Conservation (phyloP, 805 yeast species). For the Hanseniaspora clermontiae region DNA sequence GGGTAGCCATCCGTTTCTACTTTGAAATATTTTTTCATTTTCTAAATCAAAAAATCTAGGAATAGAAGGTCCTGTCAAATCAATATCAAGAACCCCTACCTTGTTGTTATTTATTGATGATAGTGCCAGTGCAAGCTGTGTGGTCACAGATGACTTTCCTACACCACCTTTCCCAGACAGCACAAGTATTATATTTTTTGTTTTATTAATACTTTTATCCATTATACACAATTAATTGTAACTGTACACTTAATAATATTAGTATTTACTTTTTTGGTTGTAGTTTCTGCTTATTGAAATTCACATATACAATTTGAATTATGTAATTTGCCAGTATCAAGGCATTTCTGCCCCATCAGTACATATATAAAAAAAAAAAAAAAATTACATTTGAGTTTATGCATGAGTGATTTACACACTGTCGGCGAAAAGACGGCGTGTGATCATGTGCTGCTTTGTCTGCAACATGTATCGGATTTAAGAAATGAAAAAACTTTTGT, state of each 20-base stretch:
- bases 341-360: background rate
- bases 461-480: no score
- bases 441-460: no score
- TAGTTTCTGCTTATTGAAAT: no score
- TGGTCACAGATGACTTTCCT: slow-evolving; percentile 90
- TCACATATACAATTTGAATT: background rate
- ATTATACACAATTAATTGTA: background rate
- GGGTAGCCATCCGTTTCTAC: slow-evolving; percentile 83
- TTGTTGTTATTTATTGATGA: slow-evolving; percentile 35
- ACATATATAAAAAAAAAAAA: no score
- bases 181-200: slow-evolving; percentile 67
- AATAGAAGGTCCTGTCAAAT: slow-evolving; percentile 88
- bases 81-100: slow-evolving; percentile 94
- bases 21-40: slow-evolving; percentile 62
- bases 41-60: slow-evolving; percentile 96
- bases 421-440: no score
- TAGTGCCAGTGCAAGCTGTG: slow-evolving; percentile 79
- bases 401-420: background rate
- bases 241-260: no score
- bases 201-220: slow-evolving; percentile 31
- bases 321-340: background rate
- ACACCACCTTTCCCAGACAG: slow-evolving; percentile 96
- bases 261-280: no score
- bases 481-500: background rate
- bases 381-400: background rate